phyloP scores from a whole-genome alignment of 164 flowering plant species.

The Akebia trifoliata region DNA sequence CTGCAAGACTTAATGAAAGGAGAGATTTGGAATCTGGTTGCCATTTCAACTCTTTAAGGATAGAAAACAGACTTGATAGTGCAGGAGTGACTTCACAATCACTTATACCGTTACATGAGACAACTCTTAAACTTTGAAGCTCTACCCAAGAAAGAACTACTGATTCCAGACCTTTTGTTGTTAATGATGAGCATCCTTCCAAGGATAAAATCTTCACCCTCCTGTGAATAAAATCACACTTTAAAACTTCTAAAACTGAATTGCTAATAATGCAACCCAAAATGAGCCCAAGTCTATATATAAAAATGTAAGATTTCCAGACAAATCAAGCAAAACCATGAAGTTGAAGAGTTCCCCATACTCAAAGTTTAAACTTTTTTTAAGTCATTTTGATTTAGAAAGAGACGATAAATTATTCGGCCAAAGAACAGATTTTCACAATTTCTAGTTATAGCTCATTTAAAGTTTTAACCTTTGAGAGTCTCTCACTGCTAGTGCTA shows the following conservation, averaged over 20 bases:
- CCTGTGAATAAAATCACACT: slow-evolving; percentile 37
- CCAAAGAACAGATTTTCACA: too few species aligned
- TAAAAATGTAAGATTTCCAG: too few species aligned
- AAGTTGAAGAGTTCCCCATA: too few species aligned
- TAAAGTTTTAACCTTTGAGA: too few species aligned
- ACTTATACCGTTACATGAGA: slow-evolving; percentile 77
- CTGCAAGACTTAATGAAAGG: slow-evolving; percentile 56
- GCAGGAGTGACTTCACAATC: slow-evolving; percentile 69
- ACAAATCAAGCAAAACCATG: too few species aligned
- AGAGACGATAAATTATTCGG: too few species aligned
- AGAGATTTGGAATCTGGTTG: slow-evolving; percentile 72
- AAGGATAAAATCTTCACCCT: slow-evolving; percentile 61
- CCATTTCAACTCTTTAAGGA: slow-evolving; percentile 83
- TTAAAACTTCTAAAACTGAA: slow-evolving; percentile 4
- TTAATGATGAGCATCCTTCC: slow-evolving; percentile 83
- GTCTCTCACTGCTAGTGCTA: too few species aligned
- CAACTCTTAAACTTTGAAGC: slow-evolving; percentile 70
- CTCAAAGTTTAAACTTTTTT: too few species aligned
- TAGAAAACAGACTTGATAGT: slow-evolving; percentile 59
- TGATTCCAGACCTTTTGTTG: slow-evolving; percentile 71
- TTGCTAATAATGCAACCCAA: too few species aligned
- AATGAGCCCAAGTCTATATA: too few species aligned
- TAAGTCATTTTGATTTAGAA: too few species aligned
- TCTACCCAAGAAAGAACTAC: slow-evolving; percentile 74
- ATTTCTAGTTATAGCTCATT: too few species aligned